phyloP scores from a whole-genome alignment of 805 yeast species.

The Kazachstania africana region DNA sequence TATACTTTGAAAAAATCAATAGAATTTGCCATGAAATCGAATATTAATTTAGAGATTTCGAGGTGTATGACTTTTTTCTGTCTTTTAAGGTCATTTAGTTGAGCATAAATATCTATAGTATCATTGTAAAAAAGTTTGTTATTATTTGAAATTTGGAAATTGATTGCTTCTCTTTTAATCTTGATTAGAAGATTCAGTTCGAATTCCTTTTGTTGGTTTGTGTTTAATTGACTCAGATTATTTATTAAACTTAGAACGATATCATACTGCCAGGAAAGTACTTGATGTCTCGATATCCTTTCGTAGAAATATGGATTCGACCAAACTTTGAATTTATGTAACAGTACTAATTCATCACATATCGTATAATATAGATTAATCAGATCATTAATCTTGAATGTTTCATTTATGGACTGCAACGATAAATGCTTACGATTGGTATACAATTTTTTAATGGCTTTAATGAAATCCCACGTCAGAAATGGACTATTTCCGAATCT shows the following conservation, averaged over 20 bases:
- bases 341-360: constrained; percentile 45
- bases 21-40: constrained; percentile 38
- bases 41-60: constrained; percentile 32
- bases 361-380: constrained; percentile 50
- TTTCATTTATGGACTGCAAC: neutral
- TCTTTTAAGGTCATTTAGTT: no score
- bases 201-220: constrained; percentile 3
- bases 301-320: constrained; percentile 16
- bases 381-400: constrained; percentile 41
- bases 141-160: no score
- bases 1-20: constrained; percentile 35
- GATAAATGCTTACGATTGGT: neutral
- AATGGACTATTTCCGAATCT: constrained; percentile 66
- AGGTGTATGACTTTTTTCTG: no score
- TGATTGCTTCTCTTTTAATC: constrained; percentile 33
- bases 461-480: constrained; percentile 31
- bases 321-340: constrained; percentile 36
- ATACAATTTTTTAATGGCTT: constrained; percentile 19
- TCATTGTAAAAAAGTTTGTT: no score
- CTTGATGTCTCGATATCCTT: constrained; percentile 44
- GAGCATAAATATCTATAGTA: no score
- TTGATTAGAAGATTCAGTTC: constrained; percentile 33
- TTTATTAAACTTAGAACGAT: constrained; percentile 48
- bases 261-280: constrained; percentile 59
- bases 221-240: constrained; percentile 31